A percentile compares a stretch with the other conserved stretches of the same genome.
These are phyloP conservation scores for Tylopilus plumbeoviolaceoides DNA, from an alignment of 768 basidiomycete genomes.

Conservation along the genomic window DNA sequence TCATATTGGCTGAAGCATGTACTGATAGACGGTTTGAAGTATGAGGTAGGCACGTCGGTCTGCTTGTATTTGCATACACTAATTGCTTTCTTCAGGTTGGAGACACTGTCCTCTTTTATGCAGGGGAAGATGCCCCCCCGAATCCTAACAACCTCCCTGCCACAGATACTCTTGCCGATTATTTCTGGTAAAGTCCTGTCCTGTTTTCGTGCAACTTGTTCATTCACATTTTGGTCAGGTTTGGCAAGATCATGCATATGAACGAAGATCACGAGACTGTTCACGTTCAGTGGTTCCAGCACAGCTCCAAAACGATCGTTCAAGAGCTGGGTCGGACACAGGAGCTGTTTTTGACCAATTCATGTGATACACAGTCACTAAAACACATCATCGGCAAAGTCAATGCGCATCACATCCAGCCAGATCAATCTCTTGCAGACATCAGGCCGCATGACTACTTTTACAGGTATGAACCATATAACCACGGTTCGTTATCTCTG, in stretches of 20 bases:
- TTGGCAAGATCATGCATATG: constrained; percentile 59
- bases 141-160: constrained; percentile 32
- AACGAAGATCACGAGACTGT: constrained; percentile 38
- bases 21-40: constrained; percentile 40
- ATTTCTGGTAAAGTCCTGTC: constrained; percentile 53
- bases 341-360: constrained; percentile 59
- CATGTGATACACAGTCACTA: constrained; percentile 46
- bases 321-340: constrained; percentile 56
- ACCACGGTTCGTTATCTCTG: background rate
- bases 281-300: constrained; percentile 76
- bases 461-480: constrained; percentile 44
- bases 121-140: constrained; percentile 35
- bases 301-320: constrained; percentile 58
- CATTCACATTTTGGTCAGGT: constrained; percentile 41
- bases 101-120: constrained; percentile 55
- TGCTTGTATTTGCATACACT: background rate
- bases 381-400: constrained; percentile 46
- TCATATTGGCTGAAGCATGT: constrained; percentile 38
- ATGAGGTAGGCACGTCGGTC: constrained; percentile 34
- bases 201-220: background rate
- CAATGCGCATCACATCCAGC: constrained; percentile 35
- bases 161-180: constrained; percentile 45
- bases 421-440: constrained; percentile 23
- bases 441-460: constrained; percentile 44
- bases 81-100: constrained; percentile 44